These are phyloP conservation scores for Lotmaria passim DNA, from an alignment of 208 protist genomes.

Conservation along the genomic window DNA sequence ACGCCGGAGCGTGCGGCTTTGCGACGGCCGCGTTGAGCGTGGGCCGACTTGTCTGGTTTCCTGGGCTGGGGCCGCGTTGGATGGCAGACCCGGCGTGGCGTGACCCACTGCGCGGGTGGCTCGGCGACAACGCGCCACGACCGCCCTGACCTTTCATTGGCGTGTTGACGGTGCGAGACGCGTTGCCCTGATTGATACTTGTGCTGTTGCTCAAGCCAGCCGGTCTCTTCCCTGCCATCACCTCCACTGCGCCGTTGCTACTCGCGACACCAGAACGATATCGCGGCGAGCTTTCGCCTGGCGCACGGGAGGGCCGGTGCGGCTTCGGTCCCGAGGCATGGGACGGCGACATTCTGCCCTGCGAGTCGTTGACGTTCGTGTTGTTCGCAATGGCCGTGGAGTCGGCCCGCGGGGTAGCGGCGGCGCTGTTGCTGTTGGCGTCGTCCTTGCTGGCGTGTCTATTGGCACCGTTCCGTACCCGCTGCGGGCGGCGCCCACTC, in stretches of 20 bases:
- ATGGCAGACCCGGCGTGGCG: constrained; percentile 17
- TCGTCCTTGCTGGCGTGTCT: background rate
- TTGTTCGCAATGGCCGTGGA: constrained; percentile 6
- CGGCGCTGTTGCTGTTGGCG: background rate
- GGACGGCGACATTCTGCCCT: constrained; percentile 11
- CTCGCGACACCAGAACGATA: background rate
- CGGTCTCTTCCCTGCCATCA: constrained; percentile 4
- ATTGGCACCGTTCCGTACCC: background rate
- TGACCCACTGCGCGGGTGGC: constrained; percentile 11
- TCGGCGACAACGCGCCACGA: constrained; percentile 5
- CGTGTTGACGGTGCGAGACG: constrained; percentile 11
- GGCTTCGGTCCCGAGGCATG: constrained; percentile 2
- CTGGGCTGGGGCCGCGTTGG: constrained; percentile 6
- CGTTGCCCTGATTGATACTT: background rate
- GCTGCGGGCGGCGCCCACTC: background rate
- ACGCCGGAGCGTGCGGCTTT: constrained; percentile 10
- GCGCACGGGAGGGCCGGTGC: constrained; percentile 17
- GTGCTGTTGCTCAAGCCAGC: background rate
- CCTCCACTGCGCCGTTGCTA: background rate
- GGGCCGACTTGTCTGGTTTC: constrained; percentile 26
- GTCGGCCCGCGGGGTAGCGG: background rate
- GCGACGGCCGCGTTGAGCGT: constrained; percentile 10
- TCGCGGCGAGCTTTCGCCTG: constrained; percentile 17
- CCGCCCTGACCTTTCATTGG: background rate
- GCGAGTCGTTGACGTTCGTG: constrained; percentile 11